phyloP scores from a whole-genome alignment of 208 protist genomes.

The Porcisia deanei region DNA sequence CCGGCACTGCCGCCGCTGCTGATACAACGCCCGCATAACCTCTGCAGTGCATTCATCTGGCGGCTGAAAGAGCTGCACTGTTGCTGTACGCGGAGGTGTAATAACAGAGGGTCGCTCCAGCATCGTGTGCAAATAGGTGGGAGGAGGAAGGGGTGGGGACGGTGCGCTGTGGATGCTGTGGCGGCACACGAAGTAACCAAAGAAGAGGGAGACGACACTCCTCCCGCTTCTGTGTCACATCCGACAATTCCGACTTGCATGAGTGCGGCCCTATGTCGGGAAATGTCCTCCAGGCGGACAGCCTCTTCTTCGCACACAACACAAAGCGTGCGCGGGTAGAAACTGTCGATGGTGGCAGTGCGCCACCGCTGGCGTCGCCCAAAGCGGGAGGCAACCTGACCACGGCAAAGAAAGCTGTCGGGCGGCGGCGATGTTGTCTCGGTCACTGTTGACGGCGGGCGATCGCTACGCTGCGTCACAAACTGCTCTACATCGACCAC shows the following conservation, averaged over 20 bases:
- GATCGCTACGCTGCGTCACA: slow-evolving; percentile 32
- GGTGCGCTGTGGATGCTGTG: background rate
- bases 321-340: slow-evolving; percentile 43
- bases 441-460: background rate
- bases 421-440: background rate
- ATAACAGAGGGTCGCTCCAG: slow-evolving; percentile 34
- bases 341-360: slow-evolving; percentile 42
- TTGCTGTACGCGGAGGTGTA: slow-evolving; percentile 29
- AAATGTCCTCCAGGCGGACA: slow-evolving; percentile 34
- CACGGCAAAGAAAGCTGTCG: background rate
- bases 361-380: slow-evolving; percentile 5
- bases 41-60: slow-evolving; percentile 24
- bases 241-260: background rate
- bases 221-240: background rate
- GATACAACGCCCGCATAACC: slow-evolving; percentile 42
- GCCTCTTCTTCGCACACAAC: slow-evolving; percentile 36
- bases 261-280: slow-evolving; percentile 18
- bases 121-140: slow-evolving; percentile 52
- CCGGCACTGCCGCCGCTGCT: slow-evolving; percentile 30
- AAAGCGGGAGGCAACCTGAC: background rate
- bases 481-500: slow-evolving; percentile 32
- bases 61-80: slow-evolving; percentile 21
- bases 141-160: background rate
- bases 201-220: background rate
- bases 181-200: background rate